Conservation (phyloP, 495 filamentous ascomycete species). For the Penicillium roqueforti region DNA sequence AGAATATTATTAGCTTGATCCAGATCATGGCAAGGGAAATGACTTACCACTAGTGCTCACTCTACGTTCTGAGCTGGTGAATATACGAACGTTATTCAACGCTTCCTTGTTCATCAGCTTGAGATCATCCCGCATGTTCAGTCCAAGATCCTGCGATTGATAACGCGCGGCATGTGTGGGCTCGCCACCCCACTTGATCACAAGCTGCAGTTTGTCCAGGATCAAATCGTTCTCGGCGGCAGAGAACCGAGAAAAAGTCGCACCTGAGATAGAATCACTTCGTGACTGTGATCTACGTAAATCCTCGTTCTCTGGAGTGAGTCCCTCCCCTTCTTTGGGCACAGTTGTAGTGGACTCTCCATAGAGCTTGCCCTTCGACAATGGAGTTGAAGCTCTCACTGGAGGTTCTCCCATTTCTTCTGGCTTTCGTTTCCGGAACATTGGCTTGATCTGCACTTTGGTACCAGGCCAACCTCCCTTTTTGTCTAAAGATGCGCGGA, state of each 20-base stretch:
- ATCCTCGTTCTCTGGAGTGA: slow-evolving; percentile 22
- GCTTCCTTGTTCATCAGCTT: slow-evolving; percentile 89
- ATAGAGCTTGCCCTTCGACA: not conserved
- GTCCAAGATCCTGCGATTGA: slow-evolving; percentile 87
- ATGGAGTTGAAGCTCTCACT: not conserved
- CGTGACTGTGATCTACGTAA: slow-evolving; percentile 48
- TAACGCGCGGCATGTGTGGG: slow-evolving; percentile 96
- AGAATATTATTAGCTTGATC: slow-evolving; percentile 2
- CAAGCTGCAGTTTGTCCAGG: slow-evolving; percentile 92
- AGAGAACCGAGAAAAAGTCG: slow-evolving; percentile 84
- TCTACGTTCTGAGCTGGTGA: slow-evolving; percentile 89
- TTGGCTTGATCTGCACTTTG: slow-evolving; percentile 98
- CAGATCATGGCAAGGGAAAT: not conserved
- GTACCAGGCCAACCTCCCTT: slow-evolving; percentile 93
- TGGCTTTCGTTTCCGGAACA: slow-evolving; percentile 81
- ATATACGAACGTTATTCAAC: slow-evolving; percentile 84
- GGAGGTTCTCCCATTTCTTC: slow-evolving; percentile 45
- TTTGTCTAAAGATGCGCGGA: slow-evolving; percentile 80
- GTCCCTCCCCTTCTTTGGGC: slow-evolving; percentile 9
- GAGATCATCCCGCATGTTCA: slow-evolving; percentile 93
- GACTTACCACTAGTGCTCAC: slow-evolving; percentile 80
- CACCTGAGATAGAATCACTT: slow-evolving; percentile 77
- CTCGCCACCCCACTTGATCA: slow-evolving; percentile 98
- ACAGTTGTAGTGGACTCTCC: slow-evolving; percentile 25
- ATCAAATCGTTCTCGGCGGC: slow-evolving; percentile 84